Evolutionary conservation across 305 asterid species (phyloP).

Genomic region (Plantago coronopus): DNA sequence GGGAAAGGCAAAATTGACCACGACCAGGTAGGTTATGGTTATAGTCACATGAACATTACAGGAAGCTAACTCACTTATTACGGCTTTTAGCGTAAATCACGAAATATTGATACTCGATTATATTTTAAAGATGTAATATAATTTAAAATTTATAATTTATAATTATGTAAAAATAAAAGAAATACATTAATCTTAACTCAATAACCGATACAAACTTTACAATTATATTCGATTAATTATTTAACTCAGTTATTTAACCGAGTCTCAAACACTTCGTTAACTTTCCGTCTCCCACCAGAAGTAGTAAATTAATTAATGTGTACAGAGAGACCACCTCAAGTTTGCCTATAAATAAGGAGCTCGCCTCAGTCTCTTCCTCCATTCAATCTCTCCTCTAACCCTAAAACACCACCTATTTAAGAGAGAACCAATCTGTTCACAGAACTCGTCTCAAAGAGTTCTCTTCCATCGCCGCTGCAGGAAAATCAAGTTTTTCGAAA

Average conservation of each 20-base stretch:
- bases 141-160: too few relatives aligned
- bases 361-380: neutral
- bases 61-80: neutral
- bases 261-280: too few relatives aligned
- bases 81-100: neutral
- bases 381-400: neutral
- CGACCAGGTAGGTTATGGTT: neutral
- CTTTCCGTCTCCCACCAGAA: neutral
- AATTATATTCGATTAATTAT: too few relatives aligned
- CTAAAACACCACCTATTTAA: conserved; percentile 19
- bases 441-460: neutral
- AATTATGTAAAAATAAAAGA: too few relatives aligned
- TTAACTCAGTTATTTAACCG: too few relatives aligned
- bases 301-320: too few relatives aligned
- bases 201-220: too few relatives aligned
- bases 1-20: conserved; percentile 1
- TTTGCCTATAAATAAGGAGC: conserved; percentile 33
- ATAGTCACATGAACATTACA: neutral
- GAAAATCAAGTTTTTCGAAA: neutral
- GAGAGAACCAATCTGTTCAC: neutral
- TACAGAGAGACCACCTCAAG: too few relatives aligned
- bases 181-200: too few relatives aligned
- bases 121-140: too few relatives aligned
- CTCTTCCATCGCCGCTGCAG: conserved; percentile 10
- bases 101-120: too few relatives aligned